A percentile compares a stretch with the other conserved stretches of the same genome.
Conservation (phyloP, 257 asterid genomes). For the Solanum tarijense region DNA sequence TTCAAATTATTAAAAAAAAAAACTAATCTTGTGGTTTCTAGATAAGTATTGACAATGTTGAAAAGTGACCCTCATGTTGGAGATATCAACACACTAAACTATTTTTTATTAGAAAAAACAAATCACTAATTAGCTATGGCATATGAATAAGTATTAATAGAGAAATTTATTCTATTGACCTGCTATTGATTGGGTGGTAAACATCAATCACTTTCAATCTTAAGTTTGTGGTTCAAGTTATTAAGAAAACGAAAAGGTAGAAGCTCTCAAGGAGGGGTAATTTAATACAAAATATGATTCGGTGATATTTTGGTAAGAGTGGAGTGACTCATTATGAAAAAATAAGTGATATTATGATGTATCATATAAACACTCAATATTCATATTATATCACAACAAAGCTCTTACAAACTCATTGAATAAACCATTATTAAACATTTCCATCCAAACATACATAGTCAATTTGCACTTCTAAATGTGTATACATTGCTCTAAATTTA, state of each 20-base stretch:
- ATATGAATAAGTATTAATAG: not conserved
- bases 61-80: not conserved
- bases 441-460: not conserved
- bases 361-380: not conserved
- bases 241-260: not conserved
- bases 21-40: not conserved
- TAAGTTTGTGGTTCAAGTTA: too few species aligned
- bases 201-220: accelerated
- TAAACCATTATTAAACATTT: not conserved
- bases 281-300: not conserved
- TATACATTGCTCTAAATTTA: not conserved
- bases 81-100: not conserved
- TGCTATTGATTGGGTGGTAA: too few species aligned
- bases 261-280: not conserved
- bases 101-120: not conserved
- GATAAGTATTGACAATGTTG: not conserved
- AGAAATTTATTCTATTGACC: not conserved
- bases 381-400: not conserved
- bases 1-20: too few species aligned
- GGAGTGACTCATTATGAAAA: not conserved
- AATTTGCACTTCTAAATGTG: not conserved
- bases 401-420: not conserved
- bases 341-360: not conserved
- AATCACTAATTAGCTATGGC: not conserved
- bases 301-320: not conserved